Conservation (phyloP, 345 rosid genomes). For the Arabis hirsuta region DNA sequence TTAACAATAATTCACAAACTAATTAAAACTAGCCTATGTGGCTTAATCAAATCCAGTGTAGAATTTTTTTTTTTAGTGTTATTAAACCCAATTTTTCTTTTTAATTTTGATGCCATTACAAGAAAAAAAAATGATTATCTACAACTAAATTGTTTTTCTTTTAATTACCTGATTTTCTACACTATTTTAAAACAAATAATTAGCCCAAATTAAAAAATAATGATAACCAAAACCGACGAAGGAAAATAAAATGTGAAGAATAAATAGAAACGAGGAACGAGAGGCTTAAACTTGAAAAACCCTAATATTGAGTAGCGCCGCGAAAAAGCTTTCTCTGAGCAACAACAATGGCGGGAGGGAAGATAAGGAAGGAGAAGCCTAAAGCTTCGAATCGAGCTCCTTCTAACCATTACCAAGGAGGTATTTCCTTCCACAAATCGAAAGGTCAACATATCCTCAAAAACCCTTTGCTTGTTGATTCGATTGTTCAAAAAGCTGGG, state of each 20-base stretch:
- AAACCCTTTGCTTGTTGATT: slow-evolving; percentile 80
- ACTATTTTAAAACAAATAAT: too few relatives aligned
- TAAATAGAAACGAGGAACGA: slow-evolving; percentile 2
- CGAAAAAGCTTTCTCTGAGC: too few relatives aligned
- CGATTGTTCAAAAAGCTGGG: slow-evolving; percentile 84
- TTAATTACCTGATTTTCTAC: too few relatives aligned
- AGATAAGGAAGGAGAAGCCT: slow-evolving; percentile 71
- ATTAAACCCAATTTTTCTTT: too few relatives aligned
- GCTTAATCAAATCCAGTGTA: too few relatives aligned
- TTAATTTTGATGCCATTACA: too few relatives aligned
- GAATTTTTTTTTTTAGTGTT: too few relatives aligned
- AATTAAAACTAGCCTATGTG: too few relatives aligned
- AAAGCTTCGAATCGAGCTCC: slow-evolving; percentile 53
- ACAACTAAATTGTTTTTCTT: too few relatives aligned
- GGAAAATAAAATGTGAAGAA: not conserved
- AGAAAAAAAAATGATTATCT: too few relatives aligned
- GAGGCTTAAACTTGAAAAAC: not conserved
- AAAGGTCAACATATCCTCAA: slow-evolving; percentile 92
- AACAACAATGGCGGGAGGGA: slow-evolving; percentile 77
- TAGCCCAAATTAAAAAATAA: not conserved
- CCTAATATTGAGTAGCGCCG: slow-evolving; percentile 25
- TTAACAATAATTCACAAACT: too few relatives aligned
- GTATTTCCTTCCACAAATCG: slow-evolving; percentile 85
- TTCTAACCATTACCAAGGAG: slow-evolving; percentile 77
- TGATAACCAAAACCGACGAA: not conserved